A percentile compares a stretch with the other conserved stretches of the same genome.
Evolutionary conservation across 106 monocot genomes (phyloP).

Genomic region (Amphibolis antarctica): DNA sequence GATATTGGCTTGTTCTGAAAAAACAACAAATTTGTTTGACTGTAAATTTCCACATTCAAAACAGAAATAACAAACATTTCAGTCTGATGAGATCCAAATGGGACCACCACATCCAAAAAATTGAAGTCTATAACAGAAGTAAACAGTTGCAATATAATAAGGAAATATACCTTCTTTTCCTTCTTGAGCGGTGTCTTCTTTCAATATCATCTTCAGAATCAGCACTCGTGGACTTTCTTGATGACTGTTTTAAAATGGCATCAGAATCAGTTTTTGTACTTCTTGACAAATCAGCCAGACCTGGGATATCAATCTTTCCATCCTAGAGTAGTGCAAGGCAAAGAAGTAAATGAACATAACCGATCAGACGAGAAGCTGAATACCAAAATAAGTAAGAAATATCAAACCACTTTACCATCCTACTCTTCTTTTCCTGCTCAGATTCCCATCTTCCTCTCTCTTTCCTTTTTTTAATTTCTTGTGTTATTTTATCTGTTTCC

Average conservation of each 20-base stretch:
- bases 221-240: conserved; percentile 15
- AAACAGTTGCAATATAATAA: conserved; percentile 1
- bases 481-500: conserved; percentile 60
- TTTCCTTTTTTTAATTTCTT: conserved; percentile 60
- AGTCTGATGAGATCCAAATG: too few species aligned
- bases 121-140: neutral
- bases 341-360: conserved; percentile 92
- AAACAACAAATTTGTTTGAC: too few species aligned
- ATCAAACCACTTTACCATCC: conserved; percentile 39
- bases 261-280: conserved; percentile 10
- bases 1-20: too few species aligned
- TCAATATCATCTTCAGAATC: conserved; percentile 32
- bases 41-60: too few species aligned
- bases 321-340: conserved; percentile 98
- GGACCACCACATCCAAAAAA: neutral
- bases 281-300: neutral
- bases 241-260: conserved; percentile 12
- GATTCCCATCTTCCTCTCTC: conserved; percentile 50
- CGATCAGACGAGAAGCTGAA: conserved; percentile 89
- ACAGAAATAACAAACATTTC: too few species aligned
- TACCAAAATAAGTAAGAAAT: conserved; percentile 15
- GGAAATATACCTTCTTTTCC: conserved; percentile 26
- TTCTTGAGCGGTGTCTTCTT: conserved; percentile 19
- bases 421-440: conserved; percentile 31
- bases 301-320: conserved; percentile 17